Conservation (phyloP, 805 yeast species). For the Candida oleophila region DNA sequence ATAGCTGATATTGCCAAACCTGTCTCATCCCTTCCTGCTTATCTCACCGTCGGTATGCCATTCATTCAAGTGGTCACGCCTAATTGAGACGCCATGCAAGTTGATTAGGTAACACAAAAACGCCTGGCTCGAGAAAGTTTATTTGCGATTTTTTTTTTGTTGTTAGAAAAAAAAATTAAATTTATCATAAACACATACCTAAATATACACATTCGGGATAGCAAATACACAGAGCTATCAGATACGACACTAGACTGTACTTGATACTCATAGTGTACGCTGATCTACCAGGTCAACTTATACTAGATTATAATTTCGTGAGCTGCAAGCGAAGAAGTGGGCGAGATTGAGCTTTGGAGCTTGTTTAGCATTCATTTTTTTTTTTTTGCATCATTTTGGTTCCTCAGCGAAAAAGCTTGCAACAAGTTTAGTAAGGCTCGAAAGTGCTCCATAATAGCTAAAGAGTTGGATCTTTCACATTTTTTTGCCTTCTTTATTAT, state of each 20-base stretch:
- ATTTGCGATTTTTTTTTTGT: not conserved
- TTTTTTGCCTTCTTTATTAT: not conserved
- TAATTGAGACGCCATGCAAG: not conserved
- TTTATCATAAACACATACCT: constrained; percentile 16
- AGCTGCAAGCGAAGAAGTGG: too few relatives aligned
- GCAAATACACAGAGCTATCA: constrained; percentile 26
- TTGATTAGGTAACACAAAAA: not conserved
- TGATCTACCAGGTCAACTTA: too few relatives aligned
- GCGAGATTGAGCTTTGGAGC: not conserved
- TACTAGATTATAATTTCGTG: too few relatives aligned
- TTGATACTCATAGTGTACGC: not conserved
- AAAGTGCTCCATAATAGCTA: too few relatives aligned
- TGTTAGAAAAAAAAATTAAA: not conserved
- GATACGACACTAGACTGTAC: not conserved
- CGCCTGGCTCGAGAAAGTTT: not conserved
- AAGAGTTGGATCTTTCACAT: not conserved
- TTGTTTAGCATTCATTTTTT: too few relatives aligned
- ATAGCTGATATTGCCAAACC: too few relatives aligned
- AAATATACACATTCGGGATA: constrained; percentile 30
- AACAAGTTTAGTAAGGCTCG: too few relatives aligned
- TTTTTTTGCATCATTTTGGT: not conserved
- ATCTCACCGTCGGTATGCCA: too few relatives aligned
- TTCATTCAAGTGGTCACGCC: not conserved
- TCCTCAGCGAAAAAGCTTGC: too few relatives aligned
- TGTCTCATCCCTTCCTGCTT: too few relatives aligned